phyloP scores from a whole-genome alignment of 768 basidiomycete species.

The Pulveroboletus sp. region DNA sequence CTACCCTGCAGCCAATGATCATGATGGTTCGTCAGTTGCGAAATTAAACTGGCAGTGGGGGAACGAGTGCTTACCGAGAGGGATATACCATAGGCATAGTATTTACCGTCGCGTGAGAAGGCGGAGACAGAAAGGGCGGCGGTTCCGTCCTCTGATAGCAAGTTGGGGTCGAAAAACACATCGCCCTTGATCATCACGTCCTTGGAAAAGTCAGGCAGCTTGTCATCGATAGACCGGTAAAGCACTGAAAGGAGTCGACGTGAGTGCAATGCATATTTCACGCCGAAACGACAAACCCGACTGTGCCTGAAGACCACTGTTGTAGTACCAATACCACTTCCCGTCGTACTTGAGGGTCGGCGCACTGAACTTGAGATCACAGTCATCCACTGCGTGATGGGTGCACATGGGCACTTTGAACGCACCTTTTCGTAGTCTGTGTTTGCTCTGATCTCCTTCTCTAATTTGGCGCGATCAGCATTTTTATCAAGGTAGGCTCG shows the following conservation, averaged over 20 bases:
- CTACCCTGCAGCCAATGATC: slow-evolving; percentile 47
- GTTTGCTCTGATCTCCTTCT: slow-evolving; percentile 52
- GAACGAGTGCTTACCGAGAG: slow-evolving; percentile 47
- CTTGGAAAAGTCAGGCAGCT: slow-evolving; percentile 50
- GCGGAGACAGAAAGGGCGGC: slow-evolving; percentile 53
- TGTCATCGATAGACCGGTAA: slow-evolving; percentile 52
- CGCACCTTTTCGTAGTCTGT: slow-evolving; percentile 49
- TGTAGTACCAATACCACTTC: slow-evolving; percentile 79
- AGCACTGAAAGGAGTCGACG: slow-evolving; percentile 38
- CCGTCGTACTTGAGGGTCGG: slow-evolving; percentile 60
- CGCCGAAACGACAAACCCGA: slow-evolving; percentile 29
- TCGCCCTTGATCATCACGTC: slow-evolving; percentile 48
- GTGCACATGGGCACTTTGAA: neutral
- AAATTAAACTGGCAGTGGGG: slow-evolving; percentile 1
- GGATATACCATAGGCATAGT: slow-evolving; percentile 74
- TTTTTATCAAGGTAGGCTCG: slow-evolving; percentile 59
- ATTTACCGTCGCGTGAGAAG: slow-evolving; percentile 64
- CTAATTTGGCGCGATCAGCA: slow-evolving; percentile 52
- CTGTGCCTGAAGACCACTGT: slow-evolving; percentile 73
- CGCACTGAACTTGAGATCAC: slow-evolving; percentile 48
- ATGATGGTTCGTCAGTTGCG: neutral
- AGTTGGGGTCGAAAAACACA: slow-evolving; percentile 78
- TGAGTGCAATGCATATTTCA: neutral
- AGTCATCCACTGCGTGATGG: slow-evolving; percentile 1
- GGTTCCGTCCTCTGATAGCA: slow-evolving; percentile 68